phyloP scores from a whole-genome alignment of 768 basidiomycete genomes.

The Mycena kentingensis region DNA sequence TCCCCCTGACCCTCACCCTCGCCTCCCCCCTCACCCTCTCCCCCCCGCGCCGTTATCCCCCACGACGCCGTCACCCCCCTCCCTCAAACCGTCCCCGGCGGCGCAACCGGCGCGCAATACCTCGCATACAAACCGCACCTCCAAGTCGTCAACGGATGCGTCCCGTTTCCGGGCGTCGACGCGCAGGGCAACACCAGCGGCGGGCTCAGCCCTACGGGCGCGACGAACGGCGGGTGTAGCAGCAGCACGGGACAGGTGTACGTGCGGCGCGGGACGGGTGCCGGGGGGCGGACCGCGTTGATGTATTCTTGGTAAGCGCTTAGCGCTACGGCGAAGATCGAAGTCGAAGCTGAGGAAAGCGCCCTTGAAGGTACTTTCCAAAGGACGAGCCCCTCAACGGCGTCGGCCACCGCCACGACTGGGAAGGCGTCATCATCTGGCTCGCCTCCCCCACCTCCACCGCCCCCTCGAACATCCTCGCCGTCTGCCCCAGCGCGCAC shows the following conservation, averaged over 20 bases:
- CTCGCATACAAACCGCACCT: conserved; percentile 11
- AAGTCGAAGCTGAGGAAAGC: too few species aligned
- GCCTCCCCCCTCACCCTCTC: not conserved
- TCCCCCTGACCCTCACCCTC: not conserved
- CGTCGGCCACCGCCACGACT: conserved; percentile 7
- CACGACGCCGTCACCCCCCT: not conserved
- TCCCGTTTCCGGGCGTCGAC: conserved; percentile 11
- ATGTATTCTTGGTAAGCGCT: too few species aligned
- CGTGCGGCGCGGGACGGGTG: conserved; percentile 10
- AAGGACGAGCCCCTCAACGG: conserved; percentile 4
- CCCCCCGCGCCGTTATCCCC: not conserved
- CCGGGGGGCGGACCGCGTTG: conserved; percentile 1
- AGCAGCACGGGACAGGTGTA: conserved; percentile 11
- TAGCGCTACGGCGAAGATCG: too few species aligned
- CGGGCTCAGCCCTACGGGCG: conserved; percentile 4
- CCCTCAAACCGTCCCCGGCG: conserved; percentile 2
- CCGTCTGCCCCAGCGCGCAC: conserved; percentile 10
- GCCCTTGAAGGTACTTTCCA: conserved; percentile 15
- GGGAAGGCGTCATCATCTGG: conserved; percentile 9
- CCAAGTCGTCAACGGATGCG: conserved; percentile 7
- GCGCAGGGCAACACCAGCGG: conserved; percentile 8
- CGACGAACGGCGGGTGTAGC: conserved; percentile 5
- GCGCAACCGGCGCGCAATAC: not conserved
- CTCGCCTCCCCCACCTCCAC: conserved; percentile 3
- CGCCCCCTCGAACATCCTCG: conserved; percentile 12